Evolutionary conservation across 2,329 filamentous ascomycete genomes (phyloP).

Genomic region (Zarea fungicola): DNA sequence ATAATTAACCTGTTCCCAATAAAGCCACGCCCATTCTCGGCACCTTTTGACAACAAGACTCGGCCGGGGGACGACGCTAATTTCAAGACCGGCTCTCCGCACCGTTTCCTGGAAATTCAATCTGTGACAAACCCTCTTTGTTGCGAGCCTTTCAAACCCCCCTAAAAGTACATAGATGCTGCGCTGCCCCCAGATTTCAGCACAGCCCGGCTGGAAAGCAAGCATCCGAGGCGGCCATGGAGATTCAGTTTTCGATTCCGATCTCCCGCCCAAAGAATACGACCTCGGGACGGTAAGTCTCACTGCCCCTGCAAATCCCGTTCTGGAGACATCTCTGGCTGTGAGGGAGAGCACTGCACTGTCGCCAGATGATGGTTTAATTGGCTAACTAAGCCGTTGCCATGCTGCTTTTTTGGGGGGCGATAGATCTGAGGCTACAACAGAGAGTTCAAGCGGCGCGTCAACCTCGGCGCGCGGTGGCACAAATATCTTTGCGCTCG

Average conservation of each 20-base stretch:
- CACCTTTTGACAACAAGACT: neutral
- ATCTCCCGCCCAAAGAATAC: conserved; percentile 12
- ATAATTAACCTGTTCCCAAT: too few species aligned
- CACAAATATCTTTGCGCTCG: conserved; percentile 34
- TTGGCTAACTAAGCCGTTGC: neutral
- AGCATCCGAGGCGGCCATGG: conserved; percentile 22
- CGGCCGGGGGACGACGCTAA: conserved; percentile 10
- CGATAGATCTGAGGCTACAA: neutral
- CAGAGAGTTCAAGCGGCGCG: neutral
- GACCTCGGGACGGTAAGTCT: conserved; percentile 10
- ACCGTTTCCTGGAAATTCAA: neutral
- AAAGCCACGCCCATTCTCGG: too few species aligned
- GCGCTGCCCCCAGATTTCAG: too few species aligned
- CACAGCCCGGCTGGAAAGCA: too few species aligned
- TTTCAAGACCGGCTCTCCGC: neutral
- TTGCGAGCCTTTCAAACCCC: too few species aligned
- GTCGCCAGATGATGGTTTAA: neutral
- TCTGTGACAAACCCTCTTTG: neutral
- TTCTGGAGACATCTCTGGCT: neutral
- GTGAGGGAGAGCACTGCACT: neutral
- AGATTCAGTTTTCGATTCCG: conserved; percentile 30
- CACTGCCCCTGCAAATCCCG: neutral
- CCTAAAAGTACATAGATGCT: too few species aligned
- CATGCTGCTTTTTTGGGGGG: neutral
- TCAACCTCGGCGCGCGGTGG: conserved; percentile 20